phyloP scores from a whole-genome alignment of 805 yeast genomes.

The Lipomyces sp. region DNA sequence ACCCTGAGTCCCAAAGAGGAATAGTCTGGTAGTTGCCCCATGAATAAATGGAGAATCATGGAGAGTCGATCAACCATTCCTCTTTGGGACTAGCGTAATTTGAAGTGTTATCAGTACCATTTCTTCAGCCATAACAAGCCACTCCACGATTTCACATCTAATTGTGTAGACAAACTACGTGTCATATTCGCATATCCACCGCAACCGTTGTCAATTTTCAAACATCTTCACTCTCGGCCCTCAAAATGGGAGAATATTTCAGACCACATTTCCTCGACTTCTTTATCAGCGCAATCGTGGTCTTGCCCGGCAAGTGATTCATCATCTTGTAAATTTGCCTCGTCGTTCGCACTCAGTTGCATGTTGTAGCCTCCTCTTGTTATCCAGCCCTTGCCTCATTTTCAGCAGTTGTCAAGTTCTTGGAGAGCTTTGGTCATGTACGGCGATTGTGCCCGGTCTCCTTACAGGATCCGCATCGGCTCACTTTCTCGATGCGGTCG shows the following conservation, averaged over 20 bases:
- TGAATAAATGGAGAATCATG: too few relatives aligned
- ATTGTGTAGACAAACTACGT: background rate
- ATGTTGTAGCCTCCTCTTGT: background rate
- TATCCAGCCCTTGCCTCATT: background rate
- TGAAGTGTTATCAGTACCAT: too few relatives aligned
- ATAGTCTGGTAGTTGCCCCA: too few relatives aligned
- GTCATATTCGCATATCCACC: too few relatives aligned
- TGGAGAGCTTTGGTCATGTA: background rate
- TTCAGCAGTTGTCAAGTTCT: background rate
- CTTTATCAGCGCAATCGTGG: background rate
- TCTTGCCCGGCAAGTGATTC: background rate
- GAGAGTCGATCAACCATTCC: too few relatives aligned
- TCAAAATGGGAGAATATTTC: background rate
- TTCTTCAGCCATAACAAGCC: too few relatives aligned
- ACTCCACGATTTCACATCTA: too few relatives aligned
- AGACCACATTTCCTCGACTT: constrained; percentile 4
- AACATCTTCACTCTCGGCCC: background rate
- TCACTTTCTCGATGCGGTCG: constrained; percentile 5
- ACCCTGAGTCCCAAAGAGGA: too few relatives aligned
- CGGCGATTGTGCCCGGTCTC: constrained; percentile 1
- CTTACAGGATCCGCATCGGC: constrained; percentile 5
- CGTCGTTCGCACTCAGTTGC: background rate
- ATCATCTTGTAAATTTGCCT: background rate
- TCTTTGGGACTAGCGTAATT: too few relatives aligned
- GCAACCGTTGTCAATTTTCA: too few relatives aligned